Conservation (phyloP, 2,329 filamentous ascomycete genomes). For the Aspergillus tamarii region DNA sequence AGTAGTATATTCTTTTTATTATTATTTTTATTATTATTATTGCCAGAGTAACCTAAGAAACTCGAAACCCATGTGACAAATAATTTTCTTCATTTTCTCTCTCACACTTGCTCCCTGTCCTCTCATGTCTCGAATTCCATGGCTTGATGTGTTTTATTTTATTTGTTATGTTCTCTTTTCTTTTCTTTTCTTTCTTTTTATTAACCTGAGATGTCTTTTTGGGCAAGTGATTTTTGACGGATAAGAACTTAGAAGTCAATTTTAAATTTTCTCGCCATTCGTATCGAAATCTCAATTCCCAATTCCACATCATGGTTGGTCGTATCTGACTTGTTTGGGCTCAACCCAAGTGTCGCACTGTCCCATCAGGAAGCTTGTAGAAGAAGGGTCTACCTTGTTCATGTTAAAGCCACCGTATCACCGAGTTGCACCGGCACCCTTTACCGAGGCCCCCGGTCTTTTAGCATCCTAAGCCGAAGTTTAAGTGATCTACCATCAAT, state of each 20-base stretch:
- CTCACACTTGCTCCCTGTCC: neutral
- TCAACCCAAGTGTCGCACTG: neutral
- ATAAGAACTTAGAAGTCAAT: neutral
- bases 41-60: neutral
- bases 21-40: neutral
- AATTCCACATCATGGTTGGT: neutral
- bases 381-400: neutral
- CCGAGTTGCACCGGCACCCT: slow-evolving; percentile 6
- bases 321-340: neutral
- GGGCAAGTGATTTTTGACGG: neutral
- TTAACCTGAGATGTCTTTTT: neutral
- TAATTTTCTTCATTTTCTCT: neutral
- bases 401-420: slow-evolving; percentile 2
- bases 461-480: neutral
- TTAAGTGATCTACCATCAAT: neutral
- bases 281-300: neutral
- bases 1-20: neutral
- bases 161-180: neutral
- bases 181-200: neutral
- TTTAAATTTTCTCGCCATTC: neutral
- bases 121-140: neutral
- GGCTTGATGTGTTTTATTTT: neutral
- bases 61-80: neutral
- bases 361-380: neutral
- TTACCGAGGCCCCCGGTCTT: neutral